Conservation (phyloP, 169 alveolate genomes). For the Theileria sp. region DNA sequence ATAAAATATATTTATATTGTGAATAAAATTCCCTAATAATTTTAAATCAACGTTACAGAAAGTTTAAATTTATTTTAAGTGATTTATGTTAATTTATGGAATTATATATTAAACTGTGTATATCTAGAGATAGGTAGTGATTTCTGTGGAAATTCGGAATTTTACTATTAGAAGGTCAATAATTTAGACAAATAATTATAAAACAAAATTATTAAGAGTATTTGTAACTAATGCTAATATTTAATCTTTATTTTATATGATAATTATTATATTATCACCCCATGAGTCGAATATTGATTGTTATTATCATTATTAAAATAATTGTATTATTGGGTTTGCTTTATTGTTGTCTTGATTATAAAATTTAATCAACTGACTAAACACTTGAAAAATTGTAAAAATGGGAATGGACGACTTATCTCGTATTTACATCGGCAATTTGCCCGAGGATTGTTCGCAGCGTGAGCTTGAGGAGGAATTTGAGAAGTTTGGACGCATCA, state of each 20-base stretch:
- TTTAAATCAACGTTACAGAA: neutral
- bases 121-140: neutral
- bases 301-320: neutral
- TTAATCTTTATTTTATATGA: neutral
- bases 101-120: neutral
- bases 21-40: neutral
- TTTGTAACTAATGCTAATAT: neutral
- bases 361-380: neutral
- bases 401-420: slow-evolving; percentile 63
- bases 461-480: slow-evolving; percentile 80
- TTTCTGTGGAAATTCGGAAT: neutral
- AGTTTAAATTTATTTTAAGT: neutral
- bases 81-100: neutral
- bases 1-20: neutral
- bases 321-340: neutral
- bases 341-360: neutral
- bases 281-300: neutral
- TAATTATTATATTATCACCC: neutral
- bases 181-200: neutral
- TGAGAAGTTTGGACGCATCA: slow-evolving; percentile 75
- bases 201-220: neutral
- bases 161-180: neutral
- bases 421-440: slow-evolving; percentile 80
- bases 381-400: slow-evolving; percentile 21
- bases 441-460: slow-evolving; percentile 77